These are phyloP conservation scores for Colletotrichum spinosum DNA, from an alignment of 2,329 filamentous ascomycete genomes.

Conservation along the genomic window DNA sequence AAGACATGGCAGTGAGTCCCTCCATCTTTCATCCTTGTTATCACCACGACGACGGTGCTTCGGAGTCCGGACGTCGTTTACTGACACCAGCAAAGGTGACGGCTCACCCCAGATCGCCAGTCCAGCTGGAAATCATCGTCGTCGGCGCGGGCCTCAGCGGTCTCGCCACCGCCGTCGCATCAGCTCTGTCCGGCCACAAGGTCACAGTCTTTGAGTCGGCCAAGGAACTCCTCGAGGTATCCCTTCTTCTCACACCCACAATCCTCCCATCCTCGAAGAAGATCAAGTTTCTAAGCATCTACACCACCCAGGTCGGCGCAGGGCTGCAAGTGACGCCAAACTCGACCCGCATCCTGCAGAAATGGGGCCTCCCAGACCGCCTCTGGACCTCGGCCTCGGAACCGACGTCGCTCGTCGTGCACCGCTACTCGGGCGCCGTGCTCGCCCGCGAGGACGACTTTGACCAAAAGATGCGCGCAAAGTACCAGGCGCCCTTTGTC, in stretches of 20 bases:
- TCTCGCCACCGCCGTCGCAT: conserved; percentile 53
- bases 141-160: conserved; percentile 57
- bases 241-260: neutral
- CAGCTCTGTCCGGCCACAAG: conserved; percentile 50
- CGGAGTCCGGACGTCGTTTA: neutral
- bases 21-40: neutral
- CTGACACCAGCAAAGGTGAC: conserved; percentile 4
- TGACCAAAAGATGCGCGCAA: conserved; percentile 61
- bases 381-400: conserved; percentile 53
- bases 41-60: neutral
- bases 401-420: conserved; percentile 62
- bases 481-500: conserved; percentile 68
- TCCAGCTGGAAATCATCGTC: conserved; percentile 50
- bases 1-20: conserved; percentile 11
- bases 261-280: neutral
- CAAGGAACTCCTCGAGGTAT: conserved; percentile 52
- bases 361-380: conserved; percentile 60
- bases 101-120: conserved; percentile 16
- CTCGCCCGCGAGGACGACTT: conserved; percentile 65
- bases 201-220: conserved; percentile 57
- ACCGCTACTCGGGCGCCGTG: conserved; percentile 62
- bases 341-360: conserved; percentile 59
- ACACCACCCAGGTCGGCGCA: conserved; percentile 56
- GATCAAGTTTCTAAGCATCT: no score
- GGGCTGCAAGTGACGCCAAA: conserved; percentile 66